A percentile compares a stretch with the other conserved stretches of the same genome.
Evolutionary conservation across 2,329 filamentous ascomycete genomes (phyloP).

Genomic region (Colletotrichum sp.): DNA sequence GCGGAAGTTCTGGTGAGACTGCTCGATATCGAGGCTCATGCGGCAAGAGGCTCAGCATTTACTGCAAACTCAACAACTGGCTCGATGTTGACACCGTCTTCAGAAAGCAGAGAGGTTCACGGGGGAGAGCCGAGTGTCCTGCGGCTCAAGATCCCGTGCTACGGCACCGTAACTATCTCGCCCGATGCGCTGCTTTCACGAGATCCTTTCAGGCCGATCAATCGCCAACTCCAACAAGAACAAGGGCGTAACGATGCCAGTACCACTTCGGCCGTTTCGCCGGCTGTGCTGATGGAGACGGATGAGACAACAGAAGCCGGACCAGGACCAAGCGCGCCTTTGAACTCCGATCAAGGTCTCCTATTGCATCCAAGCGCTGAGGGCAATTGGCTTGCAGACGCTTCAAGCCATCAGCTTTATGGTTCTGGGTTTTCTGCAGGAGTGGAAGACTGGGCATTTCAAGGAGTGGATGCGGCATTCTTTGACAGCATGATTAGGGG

Average conservation of each 20-base stretch:
- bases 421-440: conserved; percentile 24
- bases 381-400: background rate
- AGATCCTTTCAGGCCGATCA: conserved; percentile 26
- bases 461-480: conserved; percentile 38
- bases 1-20: conserved; percentile 34
- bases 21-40: conserved; percentile 36
- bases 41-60: conserved; percentile 21
- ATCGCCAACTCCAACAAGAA: background rate
- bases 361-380: background rate
- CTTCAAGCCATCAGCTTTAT: background rate
- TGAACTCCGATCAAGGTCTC: background rate
- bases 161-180: conserved; percentile 34
- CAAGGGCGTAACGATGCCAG: background rate
- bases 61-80: background rate
- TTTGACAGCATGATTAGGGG: conserved; percentile 26
- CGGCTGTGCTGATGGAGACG: background rate
- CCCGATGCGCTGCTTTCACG: conserved; percentile 25
- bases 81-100: background rate
- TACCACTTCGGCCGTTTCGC: background rate
- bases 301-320: background rate
- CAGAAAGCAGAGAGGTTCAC: background rate
- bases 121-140: background rate
- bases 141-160: conserved; percentile 28
- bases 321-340: background rate
- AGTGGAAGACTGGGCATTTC: conserved; percentile 36